Conservation (phyloP, 352 stramenopile genomes). For the Globisporangium takayamanum region DNA sequence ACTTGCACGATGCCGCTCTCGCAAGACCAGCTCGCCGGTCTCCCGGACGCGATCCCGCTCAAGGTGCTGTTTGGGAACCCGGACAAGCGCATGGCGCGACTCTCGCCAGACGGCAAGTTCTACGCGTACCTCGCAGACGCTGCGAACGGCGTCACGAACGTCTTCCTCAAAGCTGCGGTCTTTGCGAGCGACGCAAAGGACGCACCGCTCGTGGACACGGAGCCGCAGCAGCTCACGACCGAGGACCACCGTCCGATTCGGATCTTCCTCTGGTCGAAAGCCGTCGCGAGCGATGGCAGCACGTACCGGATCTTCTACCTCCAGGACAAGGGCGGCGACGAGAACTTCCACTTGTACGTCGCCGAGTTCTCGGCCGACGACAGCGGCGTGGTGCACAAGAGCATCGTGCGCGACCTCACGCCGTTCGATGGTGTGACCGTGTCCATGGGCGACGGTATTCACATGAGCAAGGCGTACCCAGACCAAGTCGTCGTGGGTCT, state of each 20-base stretch:
- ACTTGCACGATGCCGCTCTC: constrained; percentile 7
- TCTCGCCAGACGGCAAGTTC: constrained; percentile 41
- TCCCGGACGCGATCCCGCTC: constrained; percentile 33
- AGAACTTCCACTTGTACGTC: constrained; percentile 40
- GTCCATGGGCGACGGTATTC: constrained; percentile 14
- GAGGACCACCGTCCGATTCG: constrained; percentile 31
- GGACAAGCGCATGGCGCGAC: constrained; percentile 33
- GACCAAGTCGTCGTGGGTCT: constrained; percentile 29
- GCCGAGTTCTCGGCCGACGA: constrained; percentile 30
- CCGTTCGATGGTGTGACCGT: constrained; percentile 30
- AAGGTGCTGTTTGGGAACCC: constrained; percentile 41
- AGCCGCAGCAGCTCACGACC: constrained; percentile 30
- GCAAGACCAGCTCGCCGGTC: constrained; percentile 10
- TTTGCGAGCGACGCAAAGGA: constrained; percentile 21
- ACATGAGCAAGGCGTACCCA: constrained; percentile 20
- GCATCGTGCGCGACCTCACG: constrained; percentile 30
- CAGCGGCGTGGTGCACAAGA: constrained; percentile 11
- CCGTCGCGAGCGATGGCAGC: constrained; percentile 5
- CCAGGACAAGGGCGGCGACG: constrained; percentile 35
- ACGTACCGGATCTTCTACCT: constrained; percentile 29
- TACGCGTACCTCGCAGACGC: constrained; percentile 39
- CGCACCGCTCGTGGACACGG: constrained; percentile 18
- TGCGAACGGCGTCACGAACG: constrained; percentile 33
- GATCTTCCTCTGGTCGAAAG: constrained; percentile 35
- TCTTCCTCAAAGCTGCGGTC: constrained; percentile 33